A percentile compares a stretch with the other conserved stretches of the same genome.
These are phyloP conservation scores for Exophiala sideris DNA, from an alignment of 2,329 filamentous ascomycete species.

Conservation along the genomic window DNA sequence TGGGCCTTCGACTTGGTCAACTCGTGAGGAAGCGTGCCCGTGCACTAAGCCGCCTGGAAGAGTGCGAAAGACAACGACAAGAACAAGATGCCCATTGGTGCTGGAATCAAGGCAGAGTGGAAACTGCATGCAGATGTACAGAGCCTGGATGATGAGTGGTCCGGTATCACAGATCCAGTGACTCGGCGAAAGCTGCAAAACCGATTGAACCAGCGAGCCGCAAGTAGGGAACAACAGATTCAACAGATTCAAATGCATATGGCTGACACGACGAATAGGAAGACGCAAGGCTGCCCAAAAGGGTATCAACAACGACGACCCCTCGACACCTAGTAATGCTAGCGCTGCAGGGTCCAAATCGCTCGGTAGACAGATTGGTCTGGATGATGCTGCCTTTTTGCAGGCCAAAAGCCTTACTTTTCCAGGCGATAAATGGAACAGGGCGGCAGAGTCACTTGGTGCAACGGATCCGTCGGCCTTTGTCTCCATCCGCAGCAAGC, in stretches of 20 bases:
- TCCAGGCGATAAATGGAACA: constrained; percentile 5
- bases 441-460: background rate
- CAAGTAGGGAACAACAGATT: constrained; percentile 4
- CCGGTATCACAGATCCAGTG: constrained; percentile 43
- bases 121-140: constrained; percentile 25
- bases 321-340: constrained; percentile 1
- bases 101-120: constrained; percentile 14
- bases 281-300: constrained; percentile 20
- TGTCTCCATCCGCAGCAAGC: constrained; percentile 15
- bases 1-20: no score
- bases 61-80: background rate
- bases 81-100: constrained; percentile 2
- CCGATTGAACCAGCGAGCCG: constrained; percentile 45
- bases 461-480: constrained; percentile 5
- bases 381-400: constrained; percentile 8
- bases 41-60: no score
- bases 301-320: background rate
- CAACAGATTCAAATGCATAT: background rate
- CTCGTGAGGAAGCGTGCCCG: no score
- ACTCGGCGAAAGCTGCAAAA: constrained; percentile 44
- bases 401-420: background rate
- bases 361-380: constrained; percentile 4
- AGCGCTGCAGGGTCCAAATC: background rate
- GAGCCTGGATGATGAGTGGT: constrained; percentile 44
- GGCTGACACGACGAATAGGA: constrained; percentile 22